Evolutionary conservation across 805 yeast genomes (phyloP).

Genomic region (Barnettozyma populi): DNA sequence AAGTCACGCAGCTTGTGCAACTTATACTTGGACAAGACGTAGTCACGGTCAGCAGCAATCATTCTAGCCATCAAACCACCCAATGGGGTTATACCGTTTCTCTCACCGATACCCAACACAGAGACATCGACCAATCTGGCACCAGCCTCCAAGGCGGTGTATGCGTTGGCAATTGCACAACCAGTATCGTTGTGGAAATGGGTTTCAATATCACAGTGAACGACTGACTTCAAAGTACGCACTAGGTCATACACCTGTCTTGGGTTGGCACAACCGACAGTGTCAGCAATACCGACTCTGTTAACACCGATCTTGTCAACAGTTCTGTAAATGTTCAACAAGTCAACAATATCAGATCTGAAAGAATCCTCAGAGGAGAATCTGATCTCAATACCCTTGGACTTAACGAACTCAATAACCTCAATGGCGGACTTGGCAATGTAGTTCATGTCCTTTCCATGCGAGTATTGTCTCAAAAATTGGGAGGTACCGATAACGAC

Average conservation of each 20-base stretch:
- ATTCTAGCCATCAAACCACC: slow-evolving; percentile 99
- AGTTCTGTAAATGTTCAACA: slow-evolving; percentile 91
- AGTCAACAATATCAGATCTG: slow-evolving; percentile 93
- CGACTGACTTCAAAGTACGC: slow-evolving; percentile 88
- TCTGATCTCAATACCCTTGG: slow-evolving; percentile 94
- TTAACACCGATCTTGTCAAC: slow-evolving; percentile 97
- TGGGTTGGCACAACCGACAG: slow-evolving; percentile 99
- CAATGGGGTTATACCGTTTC: slow-evolving; percentile 96
- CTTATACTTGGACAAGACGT: slow-evolving; percentile 90
- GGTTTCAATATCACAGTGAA: slow-evolving; percentile 94
- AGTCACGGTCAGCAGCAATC: slow-evolving; percentile 98
- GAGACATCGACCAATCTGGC: slow-evolving; percentile 93
- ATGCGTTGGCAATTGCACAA: slow-evolving; percentile 97
- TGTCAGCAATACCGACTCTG: slow-evolving; percentile 98
- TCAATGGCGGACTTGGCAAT: slow-evolving; percentile 94
- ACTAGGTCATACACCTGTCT: slow-evolving; percentile 97
- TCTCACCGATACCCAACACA: slow-evolving; percentile 96
- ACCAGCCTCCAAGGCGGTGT: slow-evolving; percentile 97
- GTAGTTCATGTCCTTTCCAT: slow-evolving; percentile 98
- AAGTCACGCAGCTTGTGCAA: slow-evolving; percentile 92
- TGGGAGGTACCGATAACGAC: slow-evolving; percentile 97
- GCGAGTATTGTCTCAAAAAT: slow-evolving; percentile 89
- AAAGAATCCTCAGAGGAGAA: slow-evolving; percentile 96
- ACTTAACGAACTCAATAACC: slow-evolving; percentile 95
- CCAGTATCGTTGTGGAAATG: slow-evolving; percentile 99